Evolutionary conservation across 208 protist genomes (phyloP), one percentile per base, ranked within the genome.

Genomic region (Vickermania ingenoplastis): DNA sequence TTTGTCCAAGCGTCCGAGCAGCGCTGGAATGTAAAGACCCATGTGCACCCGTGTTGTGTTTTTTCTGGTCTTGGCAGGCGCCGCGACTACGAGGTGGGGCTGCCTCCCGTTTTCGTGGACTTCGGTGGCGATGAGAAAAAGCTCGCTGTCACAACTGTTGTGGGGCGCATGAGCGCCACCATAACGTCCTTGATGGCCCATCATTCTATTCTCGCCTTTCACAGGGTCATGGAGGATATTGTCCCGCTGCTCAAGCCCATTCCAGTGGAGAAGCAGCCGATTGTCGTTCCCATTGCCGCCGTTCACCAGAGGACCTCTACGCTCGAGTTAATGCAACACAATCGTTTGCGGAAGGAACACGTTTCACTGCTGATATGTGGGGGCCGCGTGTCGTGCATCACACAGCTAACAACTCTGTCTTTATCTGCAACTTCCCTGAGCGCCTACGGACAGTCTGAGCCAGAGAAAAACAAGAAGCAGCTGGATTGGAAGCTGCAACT

Each of bases 131-230:
- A 95, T 56, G 21, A 63, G 7, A 71, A 75, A 31, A 81, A 81
- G 62, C 71, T 79, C 56, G 71, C 70, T 0, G 69, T 57, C 36
- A 77, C 59, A 31, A 65, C 88, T 28, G 73, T 91, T 51, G 63
- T 92, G 50, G 83, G 89, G 41, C 78, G 59, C 3, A 59, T 95
- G n/a, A 79, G 77, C 25, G 75, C 90, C 45, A 88, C 75, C 5
- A 67, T 95, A 24, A 87, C 81, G 4, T 79, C 89, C 17, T 73
- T 72, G 26, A 85, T 95, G 52, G 76, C 91, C 41, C 87, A 89
- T 48, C 83, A 95, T 77, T 62, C 71, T 27, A 21, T 89, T 24
- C 69, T 91, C 14, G 68, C 81, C 14, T 94, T 78, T 53, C 67
- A 81, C 27, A 81, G 78, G 67, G 1, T 89, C 26, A 71, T 79